These are phyloP conservation scores for Nissolia schottii DNA, from an alignment of 306 rosid genomes.

Conservation along the genomic window DNA sequence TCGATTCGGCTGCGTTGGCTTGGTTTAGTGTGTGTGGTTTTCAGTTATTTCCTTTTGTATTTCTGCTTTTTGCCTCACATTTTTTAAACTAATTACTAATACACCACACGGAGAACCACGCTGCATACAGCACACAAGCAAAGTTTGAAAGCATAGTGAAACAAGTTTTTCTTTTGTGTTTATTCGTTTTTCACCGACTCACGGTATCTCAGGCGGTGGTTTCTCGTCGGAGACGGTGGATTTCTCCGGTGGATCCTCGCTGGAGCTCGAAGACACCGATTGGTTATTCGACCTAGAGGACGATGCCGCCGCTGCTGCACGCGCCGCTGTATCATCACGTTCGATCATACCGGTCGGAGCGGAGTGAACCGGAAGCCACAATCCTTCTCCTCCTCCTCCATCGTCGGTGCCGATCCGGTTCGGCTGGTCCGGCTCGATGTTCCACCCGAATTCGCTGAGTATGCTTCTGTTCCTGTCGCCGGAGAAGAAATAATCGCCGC, in stretches of 20 bases:
- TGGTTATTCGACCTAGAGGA: conserved; percentile 46
- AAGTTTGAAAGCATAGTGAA: conserved; percentile 16
- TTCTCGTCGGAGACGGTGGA: conserved; percentile 62
- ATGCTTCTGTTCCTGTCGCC: conserved; percentile 40
- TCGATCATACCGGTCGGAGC: conserved; percentile 31
- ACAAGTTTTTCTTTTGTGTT: background rate
- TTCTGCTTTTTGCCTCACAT: background rate
- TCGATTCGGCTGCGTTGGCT: conserved; percentile 29
- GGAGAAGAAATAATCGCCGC: conserved; percentile 36
- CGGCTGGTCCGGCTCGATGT: conserved; percentile 31
- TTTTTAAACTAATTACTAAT: conserved; percentile 29
- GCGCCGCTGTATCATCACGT: background rate
- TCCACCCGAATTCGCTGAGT: conserved; percentile 78
- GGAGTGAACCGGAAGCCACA: conserved; percentile 25
- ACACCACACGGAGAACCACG: conserved; percentile 1
- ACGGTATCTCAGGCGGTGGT: conserved; percentile 63
- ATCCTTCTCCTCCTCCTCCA: background rate
- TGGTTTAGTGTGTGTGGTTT: conserved; percentile 21
- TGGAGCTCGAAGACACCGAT: conserved; percentile 75
- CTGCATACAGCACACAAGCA: conserved; percentile 13
- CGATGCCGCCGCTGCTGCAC: background rate
- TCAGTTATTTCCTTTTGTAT: conserved; percentile 18
- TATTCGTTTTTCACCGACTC: conserved; percentile 48
- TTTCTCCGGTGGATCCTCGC: conserved; percentile 79
- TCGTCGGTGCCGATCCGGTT: conserved; percentile 37